phyloP scores from a whole-genome alignment of 257 asterid genomes.

The Forsythia suspensa region DNA sequence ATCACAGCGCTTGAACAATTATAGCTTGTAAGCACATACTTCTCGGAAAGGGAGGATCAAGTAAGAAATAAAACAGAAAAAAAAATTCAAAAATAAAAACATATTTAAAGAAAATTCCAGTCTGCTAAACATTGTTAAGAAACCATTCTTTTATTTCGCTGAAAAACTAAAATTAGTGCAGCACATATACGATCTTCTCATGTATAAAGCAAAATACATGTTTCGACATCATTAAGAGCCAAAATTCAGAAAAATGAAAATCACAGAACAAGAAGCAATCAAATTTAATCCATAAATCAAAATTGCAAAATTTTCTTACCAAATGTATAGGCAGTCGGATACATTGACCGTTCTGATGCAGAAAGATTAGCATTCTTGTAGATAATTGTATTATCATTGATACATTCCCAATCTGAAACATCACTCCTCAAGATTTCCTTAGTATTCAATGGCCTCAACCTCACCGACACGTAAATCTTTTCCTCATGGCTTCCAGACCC shows the following conservation, averaged over 20 bases:
- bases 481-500: slow-evolving; percentile 49
- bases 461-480: slow-evolving; percentile 89
- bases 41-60: not conserved
- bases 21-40: slow-evolving; percentile 1
- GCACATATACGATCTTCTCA: slow-evolving; percentile 19
- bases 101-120: not conserved
- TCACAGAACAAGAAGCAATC: slow-evolving; percentile 2
- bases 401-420: slow-evolving; percentile 94
- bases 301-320: slow-evolving; percentile 49
- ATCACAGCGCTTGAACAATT: not conserved
- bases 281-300: not conserved
- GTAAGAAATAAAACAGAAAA: not conserved
- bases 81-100: not conserved
- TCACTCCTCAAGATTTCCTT: slow-evolving; percentile 75
- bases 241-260: not conserved
- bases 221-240: slow-evolving; percentile 1
- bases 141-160: slow-evolving; percentile 1
- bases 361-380: slow-evolving; percentile 73
- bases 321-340: slow-evolving; percentile 77
- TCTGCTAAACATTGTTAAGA: not conserved
- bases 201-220: slow-evolving; percentile 12
- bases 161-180: not conserved
- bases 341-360: slow-evolving; percentile 80
- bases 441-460: slow-evolving; percentile 81
- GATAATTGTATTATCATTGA: slow-evolving; percentile 69